Conservation (phyloP, 2,329 filamentous ascomycete species). For the Ascochyta pisi region DNA sequence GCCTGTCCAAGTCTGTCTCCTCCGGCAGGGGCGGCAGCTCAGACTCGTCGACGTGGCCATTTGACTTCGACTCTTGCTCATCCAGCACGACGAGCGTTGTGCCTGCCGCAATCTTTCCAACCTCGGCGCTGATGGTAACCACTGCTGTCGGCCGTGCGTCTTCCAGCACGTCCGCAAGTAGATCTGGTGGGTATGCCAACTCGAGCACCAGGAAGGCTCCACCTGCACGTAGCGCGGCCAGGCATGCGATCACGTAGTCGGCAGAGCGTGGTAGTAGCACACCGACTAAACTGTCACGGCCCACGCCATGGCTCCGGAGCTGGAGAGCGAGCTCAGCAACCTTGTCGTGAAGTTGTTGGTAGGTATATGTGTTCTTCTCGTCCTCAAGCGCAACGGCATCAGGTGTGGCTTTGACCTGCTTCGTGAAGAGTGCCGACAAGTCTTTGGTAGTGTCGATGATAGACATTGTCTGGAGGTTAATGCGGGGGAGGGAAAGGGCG, state of each 20-base stretch:
- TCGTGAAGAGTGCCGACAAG: conserved; percentile 72
- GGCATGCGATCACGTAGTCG: conserved; percentile 78
- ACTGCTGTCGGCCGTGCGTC: conserved; percentile 76
- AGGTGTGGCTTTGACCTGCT: conserved; percentile 73
- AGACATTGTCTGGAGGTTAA: conserved; percentile 57
- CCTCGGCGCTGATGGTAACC: conserved; percentile 71
- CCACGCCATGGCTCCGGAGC: conserved; percentile 71
- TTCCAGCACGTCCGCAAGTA: conserved; percentile 77
- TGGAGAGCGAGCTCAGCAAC: conserved; percentile 69
- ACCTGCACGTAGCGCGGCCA: conserved; percentile 78
- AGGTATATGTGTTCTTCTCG: conserved; percentile 70
- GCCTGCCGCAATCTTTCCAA: conserved; percentile 68
- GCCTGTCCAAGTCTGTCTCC: conserved; percentile 73
- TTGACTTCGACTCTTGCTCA: conserved; percentile 41
- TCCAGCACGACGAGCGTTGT: conserved; percentile 72
- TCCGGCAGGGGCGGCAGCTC: conserved; percentile 61
- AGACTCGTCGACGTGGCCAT: conserved; percentile 50
- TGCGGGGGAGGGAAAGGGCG: conserved; percentile 6
- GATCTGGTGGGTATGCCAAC: conserved; percentile 75
- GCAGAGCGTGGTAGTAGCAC: conserved; percentile 77
- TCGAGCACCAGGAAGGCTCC: conserved; percentile 83
- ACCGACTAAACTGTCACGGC: conserved; percentile 76
- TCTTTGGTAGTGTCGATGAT: conserved; percentile 75
- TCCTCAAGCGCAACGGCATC: conserved; percentile 76
- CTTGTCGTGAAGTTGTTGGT: conserved; percentile 72